phyloP scores from a whole-genome alignment of 805 yeast species.

The Brettanomyces bruxellensis region DNA sequence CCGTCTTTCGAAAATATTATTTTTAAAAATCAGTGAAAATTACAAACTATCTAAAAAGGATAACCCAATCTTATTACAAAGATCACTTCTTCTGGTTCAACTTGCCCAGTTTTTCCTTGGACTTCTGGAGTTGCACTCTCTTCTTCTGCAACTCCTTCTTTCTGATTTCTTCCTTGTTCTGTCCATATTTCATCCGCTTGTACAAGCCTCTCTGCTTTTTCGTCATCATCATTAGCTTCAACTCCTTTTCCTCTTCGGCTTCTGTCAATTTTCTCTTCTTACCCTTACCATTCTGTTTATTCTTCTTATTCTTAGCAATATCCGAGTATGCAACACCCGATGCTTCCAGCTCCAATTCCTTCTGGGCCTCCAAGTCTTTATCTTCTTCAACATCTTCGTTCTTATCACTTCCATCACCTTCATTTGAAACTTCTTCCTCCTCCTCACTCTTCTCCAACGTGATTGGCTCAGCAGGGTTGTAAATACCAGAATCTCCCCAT shows the following conservation, averaged over 20 bases:
- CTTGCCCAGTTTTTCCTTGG: slow-evolving; percentile 29
- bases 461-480: slow-evolving; percentile 62
- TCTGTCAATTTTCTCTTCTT: slow-evolving; percentile 32
- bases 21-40: too few relatives aligned
- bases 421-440: slow-evolving; percentile 43
- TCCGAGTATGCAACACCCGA: slow-evolving; percentile 77
- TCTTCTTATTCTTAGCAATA: slow-evolving; percentile 25
- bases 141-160: slow-evolving; percentile 59
- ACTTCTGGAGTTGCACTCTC: slow-evolving; percentile 61
- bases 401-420: slow-evolving; percentile 43
- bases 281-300: slow-evolving; percentile 13
- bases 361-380: slow-evolving; percentile 52
- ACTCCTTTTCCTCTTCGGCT: slow-evolving; percentile 71
- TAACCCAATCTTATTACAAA: too few relatives aligned
- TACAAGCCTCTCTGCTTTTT: slow-evolving; percentile 91
- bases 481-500: slow-evolving; percentile 94
- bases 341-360: slow-evolving; percentile 86
- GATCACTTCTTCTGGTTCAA: neutral
- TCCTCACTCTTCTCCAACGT: slow-evolving; percentile 36
- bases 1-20: too few relatives aligned
- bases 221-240: slow-evolving; percentile 95
- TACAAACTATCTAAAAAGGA: too few relatives aligned
- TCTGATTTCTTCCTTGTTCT: slow-evolving; percentile 72
- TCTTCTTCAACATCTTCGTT: slow-evolving; percentile 31
- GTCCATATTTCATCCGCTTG: slow-evolving; percentile 90